These are phyloP conservation scores for Vitellaria paradoxa DNA, from an alignment of 179 eudicot species.

Conservation along the genomic window DNA sequence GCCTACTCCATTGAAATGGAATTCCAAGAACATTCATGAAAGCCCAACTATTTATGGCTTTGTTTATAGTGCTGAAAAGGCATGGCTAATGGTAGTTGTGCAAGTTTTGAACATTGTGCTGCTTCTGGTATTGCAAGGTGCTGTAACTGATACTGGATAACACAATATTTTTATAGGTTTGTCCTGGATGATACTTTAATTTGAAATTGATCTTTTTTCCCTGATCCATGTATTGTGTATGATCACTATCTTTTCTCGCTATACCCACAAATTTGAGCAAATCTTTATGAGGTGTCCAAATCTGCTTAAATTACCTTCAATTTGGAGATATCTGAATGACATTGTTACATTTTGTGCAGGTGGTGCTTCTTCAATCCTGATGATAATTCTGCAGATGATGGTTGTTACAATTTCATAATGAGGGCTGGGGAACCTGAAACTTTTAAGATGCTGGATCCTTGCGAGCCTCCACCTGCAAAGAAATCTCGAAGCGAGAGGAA, in stretches of 20 bases:
- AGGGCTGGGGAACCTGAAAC: constrained; percentile 39
- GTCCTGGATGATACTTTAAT: not conserved
- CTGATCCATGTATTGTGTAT: too few species aligned
- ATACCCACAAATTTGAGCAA: not conserved
- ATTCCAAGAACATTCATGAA: not conserved
- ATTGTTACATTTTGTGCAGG: constrained; percentile 32
- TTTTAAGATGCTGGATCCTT: constrained; percentile 52
- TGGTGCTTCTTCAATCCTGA: constrained; percentile 56
- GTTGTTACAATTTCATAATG: constrained; percentile 37
- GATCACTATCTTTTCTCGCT: not conserved
- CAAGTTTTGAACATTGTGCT: not conserved
- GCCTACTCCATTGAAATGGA: not conserved
- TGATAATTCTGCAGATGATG: constrained; percentile 42
- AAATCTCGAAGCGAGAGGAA: constrained; percentile 58
- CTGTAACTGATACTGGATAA: not conserved
- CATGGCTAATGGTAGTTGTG: not conserved
- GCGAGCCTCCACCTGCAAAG: constrained; percentile 64
- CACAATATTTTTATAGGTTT: not conserved
- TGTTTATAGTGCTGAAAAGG: not conserved
- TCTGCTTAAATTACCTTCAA: not conserved
- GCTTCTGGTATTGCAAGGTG: not conserved
- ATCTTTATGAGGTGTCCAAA: not conserved
- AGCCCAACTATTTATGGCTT: not conserved
- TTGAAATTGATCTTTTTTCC: not conserved
- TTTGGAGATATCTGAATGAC: not conserved